Conservation (phyloP, 2,329 filamentous ascomycete species). For the Pseudonectria foliicola region DNA sequence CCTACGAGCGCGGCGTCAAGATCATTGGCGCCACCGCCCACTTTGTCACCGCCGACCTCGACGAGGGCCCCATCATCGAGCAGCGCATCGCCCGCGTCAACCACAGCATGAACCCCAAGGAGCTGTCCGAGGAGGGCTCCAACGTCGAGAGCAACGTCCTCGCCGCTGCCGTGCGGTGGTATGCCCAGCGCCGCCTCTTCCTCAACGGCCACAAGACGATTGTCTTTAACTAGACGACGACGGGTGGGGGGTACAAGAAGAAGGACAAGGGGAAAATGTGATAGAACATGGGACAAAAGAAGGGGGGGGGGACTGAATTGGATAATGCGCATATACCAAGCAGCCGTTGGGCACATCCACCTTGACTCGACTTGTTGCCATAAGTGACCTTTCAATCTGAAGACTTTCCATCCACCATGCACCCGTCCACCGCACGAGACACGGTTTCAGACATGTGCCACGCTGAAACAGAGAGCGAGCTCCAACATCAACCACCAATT, state of each 20-base stretch:
- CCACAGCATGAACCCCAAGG: constrained; percentile 68
- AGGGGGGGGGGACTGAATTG: too few relatives aligned
- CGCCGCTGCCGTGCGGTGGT: constrained; percentile 77
- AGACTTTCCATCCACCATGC: too few relatives aligned
- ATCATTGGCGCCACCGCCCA: constrained; percentile 82
- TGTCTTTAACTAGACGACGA: constrained; percentile 48
- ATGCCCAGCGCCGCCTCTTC: constrained; percentile 70
- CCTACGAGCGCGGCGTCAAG: constrained; percentile 79
- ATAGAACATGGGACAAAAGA: background rate
- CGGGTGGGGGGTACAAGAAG: background rate
- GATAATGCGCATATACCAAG: too few relatives aligned
- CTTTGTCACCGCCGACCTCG: constrained; percentile 77
- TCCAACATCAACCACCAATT: too few relatives aligned
- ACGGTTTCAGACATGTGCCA: too few relatives aligned
- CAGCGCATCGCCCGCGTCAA: constrained; percentile 72
- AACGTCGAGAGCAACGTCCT: constrained; percentile 81
- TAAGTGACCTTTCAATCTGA: too few relatives aligned
- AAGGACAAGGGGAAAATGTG: background rate
- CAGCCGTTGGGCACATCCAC: too few relatives aligned
- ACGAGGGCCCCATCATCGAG: constrained; percentile 85
- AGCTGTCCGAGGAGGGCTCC: constrained; percentile 70
- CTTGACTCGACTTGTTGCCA: too few relatives aligned
- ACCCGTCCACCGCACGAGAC: too few relatives aligned
- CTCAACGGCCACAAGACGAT: constrained; percentile 75
- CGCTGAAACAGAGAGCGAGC: too few relatives aligned